Conservation (phyloP, 257 asterid genomes). For the Ilex aquifolium region DNA sequence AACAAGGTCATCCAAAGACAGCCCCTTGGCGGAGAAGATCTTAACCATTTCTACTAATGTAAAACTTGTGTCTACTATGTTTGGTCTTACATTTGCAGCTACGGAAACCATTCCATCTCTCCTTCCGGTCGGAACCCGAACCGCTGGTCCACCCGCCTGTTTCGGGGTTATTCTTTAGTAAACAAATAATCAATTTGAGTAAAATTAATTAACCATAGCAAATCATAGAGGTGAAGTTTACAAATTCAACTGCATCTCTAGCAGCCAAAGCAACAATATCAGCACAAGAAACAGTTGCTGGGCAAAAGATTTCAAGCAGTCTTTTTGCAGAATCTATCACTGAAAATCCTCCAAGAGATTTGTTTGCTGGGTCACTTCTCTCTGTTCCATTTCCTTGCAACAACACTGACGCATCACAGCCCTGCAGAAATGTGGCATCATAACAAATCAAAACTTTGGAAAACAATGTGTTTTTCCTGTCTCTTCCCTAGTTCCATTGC, state of each 20-base stretch:
- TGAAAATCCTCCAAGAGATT: conserved; percentile 55
- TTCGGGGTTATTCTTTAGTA: too few species aligned
- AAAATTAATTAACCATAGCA: too few species aligned
- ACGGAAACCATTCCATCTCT: conserved; percentile 53
- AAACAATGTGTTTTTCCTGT: neutral
- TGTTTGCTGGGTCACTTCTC: conserved; percentile 67
- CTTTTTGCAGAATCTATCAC: conserved; percentile 67
- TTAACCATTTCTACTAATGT: conserved; percentile 55
- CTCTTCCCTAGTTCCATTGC: too few species aligned
- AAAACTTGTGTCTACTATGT: conserved; percentile 71
- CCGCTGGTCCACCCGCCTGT: conserved; percentile 76
- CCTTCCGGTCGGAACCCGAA: conserved; percentile 63
- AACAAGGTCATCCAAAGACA: conserved; percentile 66
- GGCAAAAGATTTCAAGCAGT: conserved; percentile 61
- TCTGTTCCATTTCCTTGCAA: conserved; percentile 70
- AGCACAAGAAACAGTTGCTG: conserved; percentile 73
- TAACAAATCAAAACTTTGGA: neutral
- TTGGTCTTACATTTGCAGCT: conserved; percentile 67
- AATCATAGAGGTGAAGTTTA: conserved; percentile 10
- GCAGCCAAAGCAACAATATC: conserved; percentile 78
- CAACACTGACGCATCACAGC: conserved; percentile 75
- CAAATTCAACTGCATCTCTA: conserved; percentile 73
- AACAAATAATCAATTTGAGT: neutral
- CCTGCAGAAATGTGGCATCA: conserved; percentile 23
- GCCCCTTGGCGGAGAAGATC: conserved; percentile 50